phyloP scores from a whole-genome alignment of 75 land plant species.

The Cryptomeria japonica region DNA sequence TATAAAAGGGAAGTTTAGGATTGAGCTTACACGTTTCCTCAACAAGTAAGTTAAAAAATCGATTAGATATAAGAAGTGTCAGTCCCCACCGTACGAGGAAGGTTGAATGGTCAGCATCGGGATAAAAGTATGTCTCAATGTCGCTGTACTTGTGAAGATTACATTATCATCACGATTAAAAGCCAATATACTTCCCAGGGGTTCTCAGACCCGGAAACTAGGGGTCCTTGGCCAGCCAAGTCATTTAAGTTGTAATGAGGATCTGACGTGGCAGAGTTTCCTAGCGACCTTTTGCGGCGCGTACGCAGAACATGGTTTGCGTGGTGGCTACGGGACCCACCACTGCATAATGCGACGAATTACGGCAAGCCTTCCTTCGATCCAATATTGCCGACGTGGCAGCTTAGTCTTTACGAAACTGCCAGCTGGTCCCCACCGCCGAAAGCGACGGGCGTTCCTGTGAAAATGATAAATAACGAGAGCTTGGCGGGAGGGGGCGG shows the following conservation, averaged over 20 bases:
- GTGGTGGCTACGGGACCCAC: neutral
- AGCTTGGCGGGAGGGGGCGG: neutral
- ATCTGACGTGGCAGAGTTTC: neutral
- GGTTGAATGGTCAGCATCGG: neutral
- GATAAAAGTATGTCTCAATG: neutral
- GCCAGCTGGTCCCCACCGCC: neutral
- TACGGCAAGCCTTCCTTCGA: neutral
- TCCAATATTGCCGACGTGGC: neutral
- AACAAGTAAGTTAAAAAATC: too few relatives aligned
- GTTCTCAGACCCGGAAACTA: too few relatives aligned
- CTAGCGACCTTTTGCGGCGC: neutral
- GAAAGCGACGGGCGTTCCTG: slow-evolving; percentile 2
- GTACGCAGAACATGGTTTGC: neutral
- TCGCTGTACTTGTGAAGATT: neutral
- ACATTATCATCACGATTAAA: neutral
- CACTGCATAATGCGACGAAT: neutral
- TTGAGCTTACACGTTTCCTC: too few relatives aligned
- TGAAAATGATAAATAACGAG: neutral
- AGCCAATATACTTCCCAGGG: too few relatives aligned
- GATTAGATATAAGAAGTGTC: too few relatives aligned
- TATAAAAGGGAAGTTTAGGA: too few relatives aligned
- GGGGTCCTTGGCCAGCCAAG: too few relatives aligned
- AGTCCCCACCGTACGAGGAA: neutral
- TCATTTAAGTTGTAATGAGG: neutral
- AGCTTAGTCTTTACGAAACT: neutral